These are phyloP conservation scores for Piromyces sp. DNA, from an alignment of 192 early-diverging fungal genomes.

Conservation along the genomic window DNA sequence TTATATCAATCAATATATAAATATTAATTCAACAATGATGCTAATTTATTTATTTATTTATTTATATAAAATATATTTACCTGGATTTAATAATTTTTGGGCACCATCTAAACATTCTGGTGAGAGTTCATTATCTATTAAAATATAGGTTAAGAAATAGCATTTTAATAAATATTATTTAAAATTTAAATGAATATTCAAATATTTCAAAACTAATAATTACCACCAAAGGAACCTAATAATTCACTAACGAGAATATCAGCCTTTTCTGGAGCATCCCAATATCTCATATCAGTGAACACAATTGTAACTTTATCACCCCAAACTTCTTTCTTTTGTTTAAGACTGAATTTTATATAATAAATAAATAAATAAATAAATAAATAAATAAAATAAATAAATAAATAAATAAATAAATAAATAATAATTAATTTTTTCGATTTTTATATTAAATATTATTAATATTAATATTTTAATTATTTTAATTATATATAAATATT, in stretches of 20 bases:
- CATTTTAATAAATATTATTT: not conserved
- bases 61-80: conserved; percentile 11
- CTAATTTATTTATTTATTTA: too few relatives aligned
- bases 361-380: not conserved
- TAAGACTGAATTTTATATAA: conserved; percentile 25
- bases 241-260: conserved; percentile 94
- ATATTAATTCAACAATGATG: not conserved
- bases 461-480: too few relatives aligned
- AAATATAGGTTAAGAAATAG: not conserved
- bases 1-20: not conserved
- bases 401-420: not conserved
- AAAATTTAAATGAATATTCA: not conserved
- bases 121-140: conserved; percentile 87
- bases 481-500: not conserved
- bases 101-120: conserved; percentile 94
- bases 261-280: conserved; percentile 49
- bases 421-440: not conserved
- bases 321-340: conserved; percentile 64
- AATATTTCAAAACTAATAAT: conserved; percentile 2
- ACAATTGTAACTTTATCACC: conserved; percentile 61
- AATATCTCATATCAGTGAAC: conserved; percentile 79
- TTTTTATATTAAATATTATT: too few relatives aligned
- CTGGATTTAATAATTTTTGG: conserved; percentile 48
- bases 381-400: not conserved
- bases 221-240: conserved; percentile 79